Conservation (phyloP, 2,329 filamentous ascomycete genomes). For the Ascochyta viciae-villosae region DNA sequence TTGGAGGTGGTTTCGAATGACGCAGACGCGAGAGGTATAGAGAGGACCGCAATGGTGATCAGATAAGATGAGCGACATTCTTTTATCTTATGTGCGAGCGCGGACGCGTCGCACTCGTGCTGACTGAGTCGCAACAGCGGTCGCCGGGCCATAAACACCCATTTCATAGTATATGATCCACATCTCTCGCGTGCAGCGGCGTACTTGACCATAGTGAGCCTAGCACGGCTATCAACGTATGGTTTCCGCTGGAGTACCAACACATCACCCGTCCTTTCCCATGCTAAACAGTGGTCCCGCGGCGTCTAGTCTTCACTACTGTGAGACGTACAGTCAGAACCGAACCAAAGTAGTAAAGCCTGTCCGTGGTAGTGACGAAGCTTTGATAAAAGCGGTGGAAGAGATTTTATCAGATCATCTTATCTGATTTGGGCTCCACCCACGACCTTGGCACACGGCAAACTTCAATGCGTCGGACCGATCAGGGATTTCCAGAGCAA, state of each 20-base stretch:
- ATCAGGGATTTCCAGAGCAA: conserved; percentile 5
- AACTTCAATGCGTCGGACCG: conserved; percentile 8
- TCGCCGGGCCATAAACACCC: conserved; percentile 8
- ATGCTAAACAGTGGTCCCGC: background rate
- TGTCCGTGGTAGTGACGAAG: conserved; percentile 1
- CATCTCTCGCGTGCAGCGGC: background rate
- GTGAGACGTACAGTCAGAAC: background rate
- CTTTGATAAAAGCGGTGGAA: background rate
- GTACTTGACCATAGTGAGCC: background rate
- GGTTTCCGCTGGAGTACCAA: background rate
- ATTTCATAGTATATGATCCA: background rate
- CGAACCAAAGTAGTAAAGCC: background rate
- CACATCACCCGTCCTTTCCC: background rate
- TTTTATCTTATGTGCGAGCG: conserved; percentile 7
- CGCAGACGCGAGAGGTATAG: background rate
- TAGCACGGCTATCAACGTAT: background rate
- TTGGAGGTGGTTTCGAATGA: background rate
- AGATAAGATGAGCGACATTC: conserved; percentile 15
- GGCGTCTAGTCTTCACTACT: background rate
- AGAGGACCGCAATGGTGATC: background rate
- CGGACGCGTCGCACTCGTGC: background rate
- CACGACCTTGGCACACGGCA: conserved; percentile 3
- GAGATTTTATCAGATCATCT: conserved; percentile 17
- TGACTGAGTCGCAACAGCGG: conserved; percentile 2
- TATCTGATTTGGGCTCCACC: conserved; percentile 7